Evolutionary conservation across 2,329 filamentous ascomycete species (phyloP).

Genomic region (Fusarium buxicola): DNA sequence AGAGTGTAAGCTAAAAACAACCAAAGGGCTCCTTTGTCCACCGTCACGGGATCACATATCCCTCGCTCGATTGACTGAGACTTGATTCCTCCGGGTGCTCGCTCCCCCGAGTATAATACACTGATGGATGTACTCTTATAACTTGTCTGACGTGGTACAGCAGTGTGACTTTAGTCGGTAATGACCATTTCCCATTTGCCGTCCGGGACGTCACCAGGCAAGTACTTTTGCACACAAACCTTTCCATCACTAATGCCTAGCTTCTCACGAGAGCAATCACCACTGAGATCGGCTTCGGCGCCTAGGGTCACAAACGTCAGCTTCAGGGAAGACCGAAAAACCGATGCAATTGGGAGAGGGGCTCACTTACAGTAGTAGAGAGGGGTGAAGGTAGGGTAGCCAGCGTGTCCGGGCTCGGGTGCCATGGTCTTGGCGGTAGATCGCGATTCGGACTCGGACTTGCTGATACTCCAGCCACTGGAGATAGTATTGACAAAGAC

Average conservation of each 20-base stretch:
- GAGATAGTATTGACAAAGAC: slow-evolving; percentile 15
- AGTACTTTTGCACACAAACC: slow-evolving; percentile 18
- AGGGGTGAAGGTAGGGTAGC: slow-evolving; percentile 21
- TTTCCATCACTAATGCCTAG: slow-evolving; percentile 10
- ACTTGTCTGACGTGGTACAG: no score
- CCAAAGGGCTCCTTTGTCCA: no score
- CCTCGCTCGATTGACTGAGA: no score
- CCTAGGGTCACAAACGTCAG: not conserved
- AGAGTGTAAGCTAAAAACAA: no score
- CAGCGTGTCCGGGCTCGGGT: slow-evolving; percentile 16
- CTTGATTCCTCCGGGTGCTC: no score
- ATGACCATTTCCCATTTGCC: slow-evolving; percentile 18
- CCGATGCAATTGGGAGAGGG: no score
- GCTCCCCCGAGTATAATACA: no score
- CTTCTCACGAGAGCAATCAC: not conserved
- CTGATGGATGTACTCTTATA: no score
- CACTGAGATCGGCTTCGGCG: not conserved
- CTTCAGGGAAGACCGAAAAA: accelerated
- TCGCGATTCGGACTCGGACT: slow-evolving; percentile 12
- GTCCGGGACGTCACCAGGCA: slow-evolving; percentile 10
- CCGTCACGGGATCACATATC: no score
- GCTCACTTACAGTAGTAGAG: slow-evolving; percentile 16
- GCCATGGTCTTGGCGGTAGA: slow-evolving; percentile 5
- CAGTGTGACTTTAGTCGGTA: slow-evolving; percentile 24
- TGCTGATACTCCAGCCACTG: slow-evolving; percentile 11